Conservation (phyloP, 1,284 basidiomycete species). For the Exobasidium rhododendri region DNA sequence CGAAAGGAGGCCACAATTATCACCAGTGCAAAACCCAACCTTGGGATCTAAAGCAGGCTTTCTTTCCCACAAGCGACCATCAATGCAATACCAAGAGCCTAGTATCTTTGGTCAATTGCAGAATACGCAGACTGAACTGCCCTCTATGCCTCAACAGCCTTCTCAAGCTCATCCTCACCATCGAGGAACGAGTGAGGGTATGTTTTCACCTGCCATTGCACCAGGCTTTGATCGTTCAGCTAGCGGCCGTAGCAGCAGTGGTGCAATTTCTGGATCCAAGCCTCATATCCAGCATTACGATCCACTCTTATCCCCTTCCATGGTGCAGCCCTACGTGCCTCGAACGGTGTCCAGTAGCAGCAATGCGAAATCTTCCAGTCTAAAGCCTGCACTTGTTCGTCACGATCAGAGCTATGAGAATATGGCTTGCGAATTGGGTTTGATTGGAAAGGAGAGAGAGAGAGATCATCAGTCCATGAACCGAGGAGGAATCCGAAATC, state of each 20-base stretch:
- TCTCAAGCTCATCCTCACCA: neutral
- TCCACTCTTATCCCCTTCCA: constrained; percentile 19
- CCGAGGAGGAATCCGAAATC: constrained; percentile 13
- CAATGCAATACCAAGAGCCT: neutral
- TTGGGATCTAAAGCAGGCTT: neutral
- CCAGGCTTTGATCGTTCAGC: neutral
- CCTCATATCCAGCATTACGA: constrained; percentile 21
- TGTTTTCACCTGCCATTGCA: neutral
- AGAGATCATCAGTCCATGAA: neutral
- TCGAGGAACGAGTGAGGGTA: neutral
- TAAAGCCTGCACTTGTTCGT: constrained; percentile 20
- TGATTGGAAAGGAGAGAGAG: constrained; percentile 12
- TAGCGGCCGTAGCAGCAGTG: neutral
- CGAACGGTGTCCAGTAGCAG: constrained; percentile 12
- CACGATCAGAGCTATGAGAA: constrained; percentile 19
- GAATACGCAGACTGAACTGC: neutral
- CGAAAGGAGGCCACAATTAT: no score
- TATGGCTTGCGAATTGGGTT: constrained; percentile 18
- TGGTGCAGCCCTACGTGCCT: constrained; percentile 20
- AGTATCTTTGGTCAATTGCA: neutral
- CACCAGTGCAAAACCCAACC: neutral
- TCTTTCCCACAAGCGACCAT: neutral
- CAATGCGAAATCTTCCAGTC: constrained; percentile 18
- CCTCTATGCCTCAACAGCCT: neutral
- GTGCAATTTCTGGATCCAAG: neutral